Evolutionary conservation across 768 basidiomycete genomes (phyloP), one percentile per base, ranked within the genome.

Genomic region (Gymnopilus junonius): DNA sequence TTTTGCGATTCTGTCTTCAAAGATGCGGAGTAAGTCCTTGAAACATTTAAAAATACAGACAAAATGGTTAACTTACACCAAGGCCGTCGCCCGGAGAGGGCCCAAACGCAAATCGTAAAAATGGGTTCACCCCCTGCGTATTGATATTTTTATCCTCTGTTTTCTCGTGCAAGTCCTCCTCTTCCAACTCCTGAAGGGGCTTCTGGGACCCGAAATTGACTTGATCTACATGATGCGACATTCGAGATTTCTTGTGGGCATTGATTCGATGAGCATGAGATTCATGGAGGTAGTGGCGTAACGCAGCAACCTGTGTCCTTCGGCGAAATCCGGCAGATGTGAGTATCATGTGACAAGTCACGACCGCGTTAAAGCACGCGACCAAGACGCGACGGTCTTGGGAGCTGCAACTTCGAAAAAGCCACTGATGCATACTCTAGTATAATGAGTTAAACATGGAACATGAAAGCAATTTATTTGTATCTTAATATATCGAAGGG

Each of bases 61-160:
- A 11, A 17, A 8, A 32, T 27, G n/a, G 4, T 12, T 14, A 3
- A 46, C 42, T 58, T 20, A 58, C 56, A 31, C 7, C 4, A 27
- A 2, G 34, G 6, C 35, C 20, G 29, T 14, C 34, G 8, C 37
- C 48, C 29, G 2, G 27, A 6, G 56, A 17, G 20, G 27, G 8
- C 31, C 32, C 32, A 32, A 58, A 58, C 12, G 56, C 56, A 58
- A 58, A 58, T 35, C 56, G 40, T 34, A 57, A 23, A 27, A 57
- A 57, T 7, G 56, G 56, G 31, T 57, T 57, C 29, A 21, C 25
- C 20, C 56, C 25, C 12, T 39, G 23, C 4, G 55, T 5, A 34
- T 39, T 10, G 8, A 4, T 34, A 5, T 1, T 29, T 14, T n/a
- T n/a, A 7, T 31, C 42, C 15, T 17, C 17, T 12, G 5, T 6